Evolutionary conservation across 495 filamentous ascomycete species (phyloP).

Genomic region (Bryoglossum gracile): DNA sequence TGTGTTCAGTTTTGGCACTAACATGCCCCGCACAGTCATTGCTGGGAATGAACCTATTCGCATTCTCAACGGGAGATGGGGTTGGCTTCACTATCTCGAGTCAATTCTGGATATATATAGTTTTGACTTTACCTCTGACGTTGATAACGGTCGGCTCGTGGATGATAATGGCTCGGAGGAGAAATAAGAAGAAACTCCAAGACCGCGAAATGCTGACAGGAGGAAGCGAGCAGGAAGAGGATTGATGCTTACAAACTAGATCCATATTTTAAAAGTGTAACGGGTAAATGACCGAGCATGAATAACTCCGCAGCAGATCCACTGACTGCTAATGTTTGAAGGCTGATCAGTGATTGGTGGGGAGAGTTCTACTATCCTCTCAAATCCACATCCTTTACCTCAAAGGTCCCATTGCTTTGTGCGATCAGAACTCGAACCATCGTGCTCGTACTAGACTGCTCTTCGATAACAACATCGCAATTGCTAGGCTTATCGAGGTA

Average conservation of each 20-base stretch:
- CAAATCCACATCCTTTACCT: neutral
- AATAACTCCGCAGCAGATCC: too few species aligned
- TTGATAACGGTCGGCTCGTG: slow-evolving; percentile 26
- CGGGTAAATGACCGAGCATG: too few species aligned
- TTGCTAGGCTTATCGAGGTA: neutral
- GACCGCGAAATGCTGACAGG: neutral
- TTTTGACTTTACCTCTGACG: slow-evolving; percentile 26
- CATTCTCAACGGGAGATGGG: slow-evolving; percentile 22
- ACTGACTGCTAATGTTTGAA: too few species aligned
- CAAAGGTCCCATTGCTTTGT: neutral
- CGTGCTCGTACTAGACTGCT: neutral
- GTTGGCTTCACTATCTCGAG: slow-evolving; percentile 22
- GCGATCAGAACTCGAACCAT: neutral
- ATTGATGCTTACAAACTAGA: too few species aligned
- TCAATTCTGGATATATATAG: slow-evolving; percentile 35
- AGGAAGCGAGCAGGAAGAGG: neutral
- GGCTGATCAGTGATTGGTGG: too few species aligned
- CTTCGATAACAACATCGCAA: neutral
- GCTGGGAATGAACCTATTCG: slow-evolving; percentile 37
- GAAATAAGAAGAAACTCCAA: neutral
- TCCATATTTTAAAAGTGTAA: too few species aligned
- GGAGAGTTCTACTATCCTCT: too few species aligned
- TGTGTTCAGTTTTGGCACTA: neutral
- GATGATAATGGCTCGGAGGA: slow-evolving; percentile 9
- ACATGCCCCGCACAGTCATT: slow-evolving; percentile 26